Evolutionary conservation across 2,329 filamentous ascomycete species (phyloP).

Genomic region (Diaporthe sp.): DNA sequence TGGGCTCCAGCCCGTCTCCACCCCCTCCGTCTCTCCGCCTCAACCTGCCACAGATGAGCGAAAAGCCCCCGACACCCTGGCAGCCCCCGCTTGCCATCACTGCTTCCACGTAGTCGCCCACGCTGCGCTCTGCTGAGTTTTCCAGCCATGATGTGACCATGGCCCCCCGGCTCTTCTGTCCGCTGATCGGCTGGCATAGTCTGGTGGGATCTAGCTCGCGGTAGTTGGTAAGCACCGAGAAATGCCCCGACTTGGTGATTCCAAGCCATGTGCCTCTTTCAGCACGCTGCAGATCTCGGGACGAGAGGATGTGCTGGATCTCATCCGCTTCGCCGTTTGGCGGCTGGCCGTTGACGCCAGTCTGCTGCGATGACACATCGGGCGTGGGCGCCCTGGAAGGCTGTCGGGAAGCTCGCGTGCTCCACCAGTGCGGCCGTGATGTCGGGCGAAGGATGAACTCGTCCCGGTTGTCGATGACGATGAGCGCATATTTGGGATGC

Average conservation of each 20-base stretch:
- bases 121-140: constrained; percentile 57
- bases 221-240: constrained; percentile 76
- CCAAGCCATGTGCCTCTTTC: constrained; percentile 76
- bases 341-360: constrained; percentile 28
- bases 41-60: constrained; percentile 73
- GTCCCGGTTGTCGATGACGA: constrained; percentile 83
- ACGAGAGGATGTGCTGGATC: constrained; percentile 61
- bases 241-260: constrained; percentile 66
- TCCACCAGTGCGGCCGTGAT: constrained; percentile 73
- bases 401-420: constrained; percentile 44
- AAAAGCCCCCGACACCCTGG: constrained; percentile 73
- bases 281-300: constrained; percentile 69
- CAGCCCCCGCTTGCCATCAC: constrained; percentile 64
- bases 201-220: constrained; percentile 64
- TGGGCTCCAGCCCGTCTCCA: constrained; percentile 52
- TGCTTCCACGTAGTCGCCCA: constrained; percentile 61
- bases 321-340: constrained; percentile 30
- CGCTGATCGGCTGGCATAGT: constrained; percentile 62
- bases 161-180: constrained; percentile 67
- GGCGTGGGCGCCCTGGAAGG: constrained; percentile 32
- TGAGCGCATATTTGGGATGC: constrained; percentile 79
- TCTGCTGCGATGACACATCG: constrained; percentile 19
- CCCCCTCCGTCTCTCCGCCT: constrained; percentile 37
- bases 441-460: constrained; percentile 75
- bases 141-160: constrained; percentile 74